Base-by-base conservation (phyloP, 106 monocot genomes). In the Cymbidium sinense region DNA sequence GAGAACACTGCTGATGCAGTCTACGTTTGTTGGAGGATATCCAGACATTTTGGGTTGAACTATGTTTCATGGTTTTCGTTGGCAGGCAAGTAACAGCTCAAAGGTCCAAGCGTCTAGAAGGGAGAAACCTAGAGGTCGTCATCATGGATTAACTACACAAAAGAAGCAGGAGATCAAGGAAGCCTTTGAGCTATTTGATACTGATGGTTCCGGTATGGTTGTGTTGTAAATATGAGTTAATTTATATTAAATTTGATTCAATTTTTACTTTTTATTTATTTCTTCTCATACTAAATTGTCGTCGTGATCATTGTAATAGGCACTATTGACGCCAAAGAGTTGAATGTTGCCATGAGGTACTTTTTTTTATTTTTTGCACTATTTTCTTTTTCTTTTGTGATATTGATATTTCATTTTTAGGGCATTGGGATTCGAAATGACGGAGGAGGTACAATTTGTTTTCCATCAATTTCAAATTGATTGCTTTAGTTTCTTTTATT, bases 281-380 rank as follows among this genome's bases (percentile, higher is more conserved):
- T 44, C 34, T 20, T 8, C 50, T 77, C 1, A 64, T 52, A 27
- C 61, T 13, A 25, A 25, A 33, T 47, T 34, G n/a, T 51, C 27
- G 50, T 35, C 9, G 61, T 58, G 33, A n/a, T 75, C 12, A 18
- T 85, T 70, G 52, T 79, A 76, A 39, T 76, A 94, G 98, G 94
- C 11, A 94, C 84, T 70, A 94, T 98, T 87, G 98, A 98, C 86
- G 91, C 90, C 31, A 98, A 90, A 73, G 98, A 98, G 76, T 82
- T 98, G 79, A 88, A 83, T 84, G 86, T 98, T 84, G 98, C 98
- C 27, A 98, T 98, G 94, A 94, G 98, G 98, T 98, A 89, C 35
- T 47, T 78, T 25, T 74, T 74, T 27, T 20, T 71, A n/a, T 71
- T 71, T 47, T 71, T 12, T 71, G 37, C 34, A 71, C 2, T 37